Conservation (phyloP, 345 rosid genomes). For the Durio zibethinus region DNA sequence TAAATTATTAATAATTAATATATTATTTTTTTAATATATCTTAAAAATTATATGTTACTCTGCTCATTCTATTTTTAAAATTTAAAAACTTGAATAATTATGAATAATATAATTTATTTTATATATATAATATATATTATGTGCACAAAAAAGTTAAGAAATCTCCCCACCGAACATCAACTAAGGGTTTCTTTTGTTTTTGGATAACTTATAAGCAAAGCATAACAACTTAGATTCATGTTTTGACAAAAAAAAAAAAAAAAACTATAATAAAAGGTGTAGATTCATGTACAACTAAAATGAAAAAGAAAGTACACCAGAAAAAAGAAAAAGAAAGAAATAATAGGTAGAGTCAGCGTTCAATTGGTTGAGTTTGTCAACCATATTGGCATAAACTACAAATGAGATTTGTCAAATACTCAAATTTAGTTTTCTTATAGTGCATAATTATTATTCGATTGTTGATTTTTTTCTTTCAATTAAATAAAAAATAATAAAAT, state of each 20-base stretch:
- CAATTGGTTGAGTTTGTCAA: slow-evolving; percentile 7
- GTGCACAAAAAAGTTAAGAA: too few relatives aligned
- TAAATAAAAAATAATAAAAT: too few relatives aligned
- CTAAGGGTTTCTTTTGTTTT: background rate
- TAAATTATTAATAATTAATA: too few relatives aligned
- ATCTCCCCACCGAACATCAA: too few relatives aligned
- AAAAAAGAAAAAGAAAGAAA: background rate
- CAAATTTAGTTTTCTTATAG: background rate
- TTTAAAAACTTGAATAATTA: too few relatives aligned
- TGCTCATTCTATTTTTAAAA: too few relatives aligned
- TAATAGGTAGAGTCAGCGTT: background rate
- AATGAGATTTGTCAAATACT: slow-evolving; percentile 3
- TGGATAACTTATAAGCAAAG: background rate
- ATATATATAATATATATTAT: too few relatives aligned
- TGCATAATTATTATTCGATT: slow-evolving; percentile 15
- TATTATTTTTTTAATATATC: too few relatives aligned
- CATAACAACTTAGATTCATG: slow-evolving; percentile 2
- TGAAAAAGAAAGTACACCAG: too few relatives aligned
- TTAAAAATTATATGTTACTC: too few relatives aligned
- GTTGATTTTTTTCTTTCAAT: too few relatives aligned
- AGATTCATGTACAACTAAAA: background rate
- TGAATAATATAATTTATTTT: too few relatives aligned
- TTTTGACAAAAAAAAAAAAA: background rate
- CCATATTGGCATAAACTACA: slow-evolving; percentile 3
- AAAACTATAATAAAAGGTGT: background rate